phyloP scores from a whole-genome alignment of 495 filamentous ascomycete species.

The Collariella sp. region DNA sequence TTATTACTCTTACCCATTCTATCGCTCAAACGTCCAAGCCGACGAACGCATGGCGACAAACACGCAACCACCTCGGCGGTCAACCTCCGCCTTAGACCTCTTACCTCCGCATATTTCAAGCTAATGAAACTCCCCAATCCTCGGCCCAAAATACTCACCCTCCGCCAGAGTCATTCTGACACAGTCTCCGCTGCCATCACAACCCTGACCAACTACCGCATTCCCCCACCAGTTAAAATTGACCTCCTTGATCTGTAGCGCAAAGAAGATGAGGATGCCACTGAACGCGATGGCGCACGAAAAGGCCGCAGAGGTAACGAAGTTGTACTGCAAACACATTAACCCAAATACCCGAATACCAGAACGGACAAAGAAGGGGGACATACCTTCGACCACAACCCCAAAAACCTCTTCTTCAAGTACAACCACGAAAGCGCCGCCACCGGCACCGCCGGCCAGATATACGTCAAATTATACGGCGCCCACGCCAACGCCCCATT shows the following conservation, averaged over 20 bases:
- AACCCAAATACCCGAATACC: not conserved
- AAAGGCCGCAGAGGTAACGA: conserved; percentile 32
- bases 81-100: no score
- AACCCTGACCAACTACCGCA: conserved; percentile 23
- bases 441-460: conserved; percentile 35
- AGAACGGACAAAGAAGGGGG: not conserved
- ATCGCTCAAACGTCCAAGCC: no score
- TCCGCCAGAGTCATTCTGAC: conserved; percentile 15
- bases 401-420: conserved; percentile 28
- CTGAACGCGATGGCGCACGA: conserved; percentile 33
- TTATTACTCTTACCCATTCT: no score
- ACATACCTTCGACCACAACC: conserved; percentile 36
- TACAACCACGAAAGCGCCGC: conserved; percentile 33
- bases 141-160: conserved; percentile 34
- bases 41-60: no score
- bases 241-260: conserved; percentile 27
- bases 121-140: conserved; percentile 26
- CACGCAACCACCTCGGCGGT: no score
- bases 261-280: conserved; percentile 36
- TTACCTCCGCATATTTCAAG: no score
- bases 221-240: conserved; percentile 39
- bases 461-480: conserved; percentile 32
- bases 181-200: conserved; percentile 24
- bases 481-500: conserved; percentile 29
- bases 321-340: conserved; percentile 30